Conservation (phyloP, 2,329 filamentous ascomycete species). For the Didymellaceae sp. region DNA sequence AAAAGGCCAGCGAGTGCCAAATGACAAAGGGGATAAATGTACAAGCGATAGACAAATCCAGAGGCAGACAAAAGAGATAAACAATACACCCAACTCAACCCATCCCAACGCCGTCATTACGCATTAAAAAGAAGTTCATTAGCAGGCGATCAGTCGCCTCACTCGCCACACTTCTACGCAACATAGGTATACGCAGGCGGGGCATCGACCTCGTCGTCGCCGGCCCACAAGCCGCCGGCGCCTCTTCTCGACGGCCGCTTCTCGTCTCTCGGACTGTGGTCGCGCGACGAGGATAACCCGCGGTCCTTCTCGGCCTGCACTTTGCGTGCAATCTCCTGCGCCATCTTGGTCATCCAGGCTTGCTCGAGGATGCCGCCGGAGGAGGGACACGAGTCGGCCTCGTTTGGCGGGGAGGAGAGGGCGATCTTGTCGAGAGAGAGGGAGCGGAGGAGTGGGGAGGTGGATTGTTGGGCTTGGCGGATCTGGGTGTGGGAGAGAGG, state of each 20-base stretch:
- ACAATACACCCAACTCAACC: not conserved
- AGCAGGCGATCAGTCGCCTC: too few species aligned
- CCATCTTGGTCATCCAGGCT: conserved; percentile 92
- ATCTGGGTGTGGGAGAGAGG: conserved; percentile 41
- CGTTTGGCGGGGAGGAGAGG: conserved; percentile 31
- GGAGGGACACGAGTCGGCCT: conserved; percentile 34
- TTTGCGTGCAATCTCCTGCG: conserved; percentile 84
- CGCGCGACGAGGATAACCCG: conserved; percentile 6
- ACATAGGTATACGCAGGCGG: conserved; percentile 47
- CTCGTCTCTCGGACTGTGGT: conserved; percentile 32
- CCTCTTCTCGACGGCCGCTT: too few species aligned
- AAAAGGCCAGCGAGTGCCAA: conserved; percentile 3
- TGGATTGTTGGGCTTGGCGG: conserved; percentile 41
- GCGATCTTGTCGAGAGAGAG: conserved; percentile 26
- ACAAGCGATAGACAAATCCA: conserved; percentile 9
- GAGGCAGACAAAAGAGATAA: not conserved
- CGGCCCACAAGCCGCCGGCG: conserved; percentile 22
- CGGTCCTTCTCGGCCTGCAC: conserved; percentile 82
- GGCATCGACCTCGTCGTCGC: conserved; percentile 23
- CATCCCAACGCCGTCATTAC: conserved; percentile 20
- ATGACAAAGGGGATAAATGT: conserved; percentile 11
- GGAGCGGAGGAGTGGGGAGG: conserved; percentile 46
- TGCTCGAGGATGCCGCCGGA: conserved; percentile 73
- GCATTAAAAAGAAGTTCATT: conserved; percentile 18
- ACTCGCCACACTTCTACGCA: too few species aligned